Evolutionary conservation across 164 flowering plant genomes (phyloP).

Genomic region (Cinnamomum chago): DNA sequence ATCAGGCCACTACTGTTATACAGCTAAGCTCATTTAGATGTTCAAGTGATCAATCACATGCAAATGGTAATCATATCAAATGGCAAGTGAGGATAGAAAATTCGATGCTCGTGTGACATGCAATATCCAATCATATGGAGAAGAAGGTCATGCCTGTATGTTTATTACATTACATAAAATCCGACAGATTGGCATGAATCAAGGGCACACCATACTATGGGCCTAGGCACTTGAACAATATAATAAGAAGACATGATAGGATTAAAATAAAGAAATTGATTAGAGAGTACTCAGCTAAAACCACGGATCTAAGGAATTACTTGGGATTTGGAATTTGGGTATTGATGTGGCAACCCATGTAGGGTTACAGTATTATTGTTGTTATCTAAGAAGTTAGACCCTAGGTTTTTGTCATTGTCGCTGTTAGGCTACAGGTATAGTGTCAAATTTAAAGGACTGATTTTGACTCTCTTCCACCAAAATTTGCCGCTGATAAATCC

Average conservation of each 20-base stretch:
- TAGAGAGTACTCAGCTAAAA: slow-evolving; percentile 5
- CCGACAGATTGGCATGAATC: slow-evolving; percentile 18
- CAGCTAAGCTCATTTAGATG: neutral
- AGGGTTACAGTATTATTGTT: slow-evolving; percentile 4
- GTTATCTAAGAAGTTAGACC: slow-evolving; percentile 11
- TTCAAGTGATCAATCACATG: neutral
- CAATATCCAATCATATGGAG: neutral
- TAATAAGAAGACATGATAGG: slow-evolving; percentile 1
- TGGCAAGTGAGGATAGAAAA: neutral
- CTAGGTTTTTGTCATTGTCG: no score
- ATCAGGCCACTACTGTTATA: neutral
- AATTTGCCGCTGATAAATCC: no score
- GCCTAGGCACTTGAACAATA: neutral
- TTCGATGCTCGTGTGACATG: neutral
- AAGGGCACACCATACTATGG: slow-evolving; percentile 16
- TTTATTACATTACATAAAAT: neutral
- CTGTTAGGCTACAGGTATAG: no score
- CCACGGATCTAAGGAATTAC: slow-evolving; percentile 8
- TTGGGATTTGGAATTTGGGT: slow-evolving; percentile 6
- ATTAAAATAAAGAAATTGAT: slow-evolving; percentile 2
- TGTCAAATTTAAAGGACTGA: no score
- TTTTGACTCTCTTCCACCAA: no score
- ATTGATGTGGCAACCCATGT: slow-evolving; percentile 1
- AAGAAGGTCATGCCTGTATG: neutral
- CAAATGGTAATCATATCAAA: neutral